Base-by-base conservation (phyloP, 164 flowering plant species). In the Aristolochia contorta region DNA sequence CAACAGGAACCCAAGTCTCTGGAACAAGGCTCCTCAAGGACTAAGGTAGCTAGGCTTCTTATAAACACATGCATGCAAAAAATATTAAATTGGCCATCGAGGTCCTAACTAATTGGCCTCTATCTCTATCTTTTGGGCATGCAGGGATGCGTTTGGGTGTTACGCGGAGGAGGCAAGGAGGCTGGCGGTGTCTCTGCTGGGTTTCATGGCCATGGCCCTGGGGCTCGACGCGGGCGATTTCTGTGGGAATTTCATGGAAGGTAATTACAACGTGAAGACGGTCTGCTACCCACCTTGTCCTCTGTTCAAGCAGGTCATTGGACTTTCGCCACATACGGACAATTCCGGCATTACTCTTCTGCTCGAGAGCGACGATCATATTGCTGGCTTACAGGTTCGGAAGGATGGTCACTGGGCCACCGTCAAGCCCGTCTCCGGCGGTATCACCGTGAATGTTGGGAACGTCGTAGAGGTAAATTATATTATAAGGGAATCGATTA, bases 351-450 rank as follows among this genome's bases (percentile, higher is more conserved):
- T 62, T 48, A 53, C 65, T 43, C 23, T 62, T 30, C 33, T 62
- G 51, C 58, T 62, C 23, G 52, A 62, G 18, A 52, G 45, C 6
- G 22, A n/a, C n/a, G n/a, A 62, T 6, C 57, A 54, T 12, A 62
- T 37, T 0, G 50, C 57, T 10, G 65, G 65, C 50, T 53, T 62
- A 18, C 65, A 62, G 50, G 20, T 62, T 15, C 50, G 24, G 19
- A 62, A 62, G 57, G 58, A 53, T 13, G 65, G 22, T 2, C 41
- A 24, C n/a, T 62, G 65, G 65, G 18, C 45, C 58, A 37, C 65
- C 15, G 50, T 43, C 22, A 54, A 62, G 41, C 57, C 49, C 10
- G 33, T 53, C 1, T 10, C 65, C 22, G 65, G 50, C 18, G 50
- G 57, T 16, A 33, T 62, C 2, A 32, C 18, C 15, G 23, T 62